A percentile compares a stretch with the other conserved stretches of the same genome.
phyloP scores from a whole-genome alignment of 2,329 filamentous ascomycete species.

The Aspergillus sp. region DNA sequence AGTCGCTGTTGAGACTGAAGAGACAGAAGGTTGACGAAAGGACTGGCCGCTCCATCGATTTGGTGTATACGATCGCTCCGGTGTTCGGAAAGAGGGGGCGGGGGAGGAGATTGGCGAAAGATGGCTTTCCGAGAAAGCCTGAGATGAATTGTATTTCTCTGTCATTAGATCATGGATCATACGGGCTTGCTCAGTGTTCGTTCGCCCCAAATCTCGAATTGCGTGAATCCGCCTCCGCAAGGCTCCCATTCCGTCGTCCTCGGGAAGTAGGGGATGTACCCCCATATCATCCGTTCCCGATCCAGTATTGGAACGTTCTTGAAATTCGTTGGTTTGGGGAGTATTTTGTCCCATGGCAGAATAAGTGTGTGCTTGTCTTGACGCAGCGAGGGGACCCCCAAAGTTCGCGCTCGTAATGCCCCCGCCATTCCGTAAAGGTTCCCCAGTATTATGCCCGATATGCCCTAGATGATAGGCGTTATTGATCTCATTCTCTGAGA shows the following conservation, averaged over 20 bases:
- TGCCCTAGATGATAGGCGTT: background rate
- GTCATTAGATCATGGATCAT: slow-evolving; percentile 70
- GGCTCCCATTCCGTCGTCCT: slow-evolving; percentile 74
- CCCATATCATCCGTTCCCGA: slow-evolving; percentile 19
- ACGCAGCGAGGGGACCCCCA: background rate
- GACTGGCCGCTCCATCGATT: slow-evolving; percentile 28
- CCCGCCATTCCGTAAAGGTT: background rate
- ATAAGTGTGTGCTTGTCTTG: background rate
- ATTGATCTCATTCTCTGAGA: slow-evolving; percentile 5
- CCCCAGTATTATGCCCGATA: background rate
- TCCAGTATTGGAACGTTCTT: background rate
- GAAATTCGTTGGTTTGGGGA: background rate
- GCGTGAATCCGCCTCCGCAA: slow-evolving; percentile 67
- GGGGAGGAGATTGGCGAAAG: slow-evolving; percentile 21
- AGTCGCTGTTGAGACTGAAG: slow-evolving; percentile 27
- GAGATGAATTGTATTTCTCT: slow-evolving; percentile 62
- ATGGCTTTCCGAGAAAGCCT: slow-evolving; percentile 27
- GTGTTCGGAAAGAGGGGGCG: slow-evolving; percentile 23
- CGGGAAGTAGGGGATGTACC: slow-evolving; percentile 53
- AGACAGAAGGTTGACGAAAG: slow-evolving; percentile 28
- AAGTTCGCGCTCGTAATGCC: background rate
- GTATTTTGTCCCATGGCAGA: background rate
- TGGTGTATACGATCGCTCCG: slow-evolving; percentile 31
- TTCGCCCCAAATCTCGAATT: slow-evolving; percentile 63
- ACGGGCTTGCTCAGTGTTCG: slow-evolving; percentile 65